These are phyloP conservation scores for Fusarium pseudonygamai DNA, from an alignment of 2,329 filamentous ascomycete species.

Conservation along the genomic window DNA sequence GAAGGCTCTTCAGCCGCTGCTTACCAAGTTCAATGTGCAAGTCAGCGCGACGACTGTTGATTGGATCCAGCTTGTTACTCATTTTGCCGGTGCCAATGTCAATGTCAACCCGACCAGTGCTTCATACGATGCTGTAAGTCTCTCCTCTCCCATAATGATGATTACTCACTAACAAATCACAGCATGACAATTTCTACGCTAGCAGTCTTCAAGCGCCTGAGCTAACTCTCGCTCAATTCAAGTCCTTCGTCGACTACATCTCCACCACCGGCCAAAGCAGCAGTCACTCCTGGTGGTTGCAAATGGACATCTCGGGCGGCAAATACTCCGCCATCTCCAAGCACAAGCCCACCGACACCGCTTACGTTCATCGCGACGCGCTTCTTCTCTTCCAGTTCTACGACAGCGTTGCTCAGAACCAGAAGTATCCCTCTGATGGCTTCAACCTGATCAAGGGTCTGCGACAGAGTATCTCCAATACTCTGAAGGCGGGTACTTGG, in stretches of 20 bases:
- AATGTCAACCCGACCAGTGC: slow-evolving; percentile 38
- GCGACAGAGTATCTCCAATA: slow-evolving; percentile 45
- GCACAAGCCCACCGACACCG: slow-evolving; percentile 42
- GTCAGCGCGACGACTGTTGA: slow-evolving; percentile 21
- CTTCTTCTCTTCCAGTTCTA: slow-evolving; percentile 63
- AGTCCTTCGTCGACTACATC: slow-evolving; percentile 40
- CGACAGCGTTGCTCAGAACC: slow-evolving; percentile 47
- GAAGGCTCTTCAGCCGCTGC: slow-evolving; percentile 32
- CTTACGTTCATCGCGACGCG: slow-evolving; percentile 54
- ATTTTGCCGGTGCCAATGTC: slow-evolving; percentile 31
- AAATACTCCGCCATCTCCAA: slow-evolving; percentile 50
- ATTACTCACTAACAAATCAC: background rate
- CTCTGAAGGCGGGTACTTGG: slow-evolving; percentile 43
- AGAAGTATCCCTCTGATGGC: slow-evolving; percentile 47
- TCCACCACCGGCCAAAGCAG: slow-evolving; percentile 27
- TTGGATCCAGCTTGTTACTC: slow-evolving; percentile 42
- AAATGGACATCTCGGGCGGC: slow-evolving; percentile 49
- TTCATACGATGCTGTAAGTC: slow-evolving; percentile 39
- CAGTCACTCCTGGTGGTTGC: slow-evolving; percentile 40
- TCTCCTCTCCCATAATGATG: rapidly evolving
- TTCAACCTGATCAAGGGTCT: slow-evolving; percentile 49
- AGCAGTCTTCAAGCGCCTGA: slow-evolving; percentile 42
- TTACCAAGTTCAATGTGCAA: slow-evolving; percentile 29
- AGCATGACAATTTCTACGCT: slow-evolving; percentile 48
- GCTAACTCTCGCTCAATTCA: slow-evolving; percentile 35